Conservation (phyloP, 495 filamentous ascomycete species). For the Pyrenopolyporus hunteri region DNA sequence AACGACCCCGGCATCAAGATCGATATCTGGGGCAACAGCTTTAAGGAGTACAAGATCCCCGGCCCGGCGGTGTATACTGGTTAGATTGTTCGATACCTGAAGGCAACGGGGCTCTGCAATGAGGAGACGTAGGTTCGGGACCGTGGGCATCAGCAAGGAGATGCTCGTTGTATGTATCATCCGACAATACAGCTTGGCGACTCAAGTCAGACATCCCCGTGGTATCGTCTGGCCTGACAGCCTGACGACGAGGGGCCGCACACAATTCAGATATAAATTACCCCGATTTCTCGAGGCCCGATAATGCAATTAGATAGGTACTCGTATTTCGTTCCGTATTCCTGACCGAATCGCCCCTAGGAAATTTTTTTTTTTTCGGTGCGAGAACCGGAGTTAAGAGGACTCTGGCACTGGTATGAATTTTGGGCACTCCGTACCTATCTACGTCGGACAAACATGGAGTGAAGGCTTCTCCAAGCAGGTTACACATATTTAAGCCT, state of each 20-base stretch:
- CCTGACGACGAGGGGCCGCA: background rate
- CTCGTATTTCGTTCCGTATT: too few relatives aligned
- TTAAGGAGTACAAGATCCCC: conserved; percentile 35
- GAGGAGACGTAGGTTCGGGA: background rate
- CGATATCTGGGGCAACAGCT: conserved; percentile 49
- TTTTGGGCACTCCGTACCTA: too few relatives aligned
- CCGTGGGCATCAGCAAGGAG: background rate
- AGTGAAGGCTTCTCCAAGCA: too few relatives aligned
- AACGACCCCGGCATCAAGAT: conserved; percentile 60
- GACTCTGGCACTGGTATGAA: too few relatives aligned
- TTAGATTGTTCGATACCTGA: background rate
- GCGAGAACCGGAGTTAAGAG: too few relatives aligned
- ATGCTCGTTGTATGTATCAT: background rate
- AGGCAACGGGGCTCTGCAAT: background rate
- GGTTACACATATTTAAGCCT: too few relatives aligned
- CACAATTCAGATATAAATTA: background rate
- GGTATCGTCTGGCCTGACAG: too few relatives aligned
- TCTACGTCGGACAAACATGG: too few relatives aligned
- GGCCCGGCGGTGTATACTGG: conserved; percentile 25
- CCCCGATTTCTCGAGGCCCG: background rate
- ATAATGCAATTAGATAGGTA: background rate
- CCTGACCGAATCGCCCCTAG: too few relatives aligned
- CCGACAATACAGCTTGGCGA: background rate
- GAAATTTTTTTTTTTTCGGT: too few relatives aligned
- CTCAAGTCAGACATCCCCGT: too few relatives aligned